Evolutionary conservation across 129 eudicot genomes (phyloP).

Genomic region (Centaurea solstitialis): DNA sequence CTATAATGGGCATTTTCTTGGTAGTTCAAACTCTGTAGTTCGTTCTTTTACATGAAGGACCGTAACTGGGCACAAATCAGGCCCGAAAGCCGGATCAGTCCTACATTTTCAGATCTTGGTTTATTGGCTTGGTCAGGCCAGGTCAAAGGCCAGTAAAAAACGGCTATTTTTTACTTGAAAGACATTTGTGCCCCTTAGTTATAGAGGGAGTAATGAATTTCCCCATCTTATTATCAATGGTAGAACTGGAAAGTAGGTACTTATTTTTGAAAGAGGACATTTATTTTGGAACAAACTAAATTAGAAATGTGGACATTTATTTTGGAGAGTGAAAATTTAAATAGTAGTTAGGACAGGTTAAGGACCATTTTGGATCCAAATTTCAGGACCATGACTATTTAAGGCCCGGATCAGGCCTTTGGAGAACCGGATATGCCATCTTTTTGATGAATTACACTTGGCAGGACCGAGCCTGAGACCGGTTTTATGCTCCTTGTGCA

Average conservation of each 20-base stretch:
- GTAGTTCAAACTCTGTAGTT: neutral
- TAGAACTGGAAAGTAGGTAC: neutral
- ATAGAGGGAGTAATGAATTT: neutral
- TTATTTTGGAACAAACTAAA: neutral
- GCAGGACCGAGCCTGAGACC: neutral
- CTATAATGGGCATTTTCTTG: neutral
- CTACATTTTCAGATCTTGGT: neutral
- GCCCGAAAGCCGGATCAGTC: neutral
- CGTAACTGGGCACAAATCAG: neutral
- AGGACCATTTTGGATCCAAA: neutral
- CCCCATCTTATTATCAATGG: neutral
- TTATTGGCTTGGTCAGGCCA: neutral
- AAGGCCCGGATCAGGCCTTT: neutral
- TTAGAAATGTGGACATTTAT: neutral
- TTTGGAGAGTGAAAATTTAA: neutral
- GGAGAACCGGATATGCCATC: neutral
- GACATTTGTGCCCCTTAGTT: neutral
- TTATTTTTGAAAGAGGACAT: neutral
- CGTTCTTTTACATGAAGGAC: neutral
- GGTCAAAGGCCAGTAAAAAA: neutral
- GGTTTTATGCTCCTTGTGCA: neutral
- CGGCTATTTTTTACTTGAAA: neutral
- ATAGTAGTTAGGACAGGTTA: neutral
- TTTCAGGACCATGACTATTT: neutral
- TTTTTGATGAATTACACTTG: neutral